Base-by-base conservation (phyloP, 306 rosid genomes). In the Cyclanthera cordifolia region DNA sequence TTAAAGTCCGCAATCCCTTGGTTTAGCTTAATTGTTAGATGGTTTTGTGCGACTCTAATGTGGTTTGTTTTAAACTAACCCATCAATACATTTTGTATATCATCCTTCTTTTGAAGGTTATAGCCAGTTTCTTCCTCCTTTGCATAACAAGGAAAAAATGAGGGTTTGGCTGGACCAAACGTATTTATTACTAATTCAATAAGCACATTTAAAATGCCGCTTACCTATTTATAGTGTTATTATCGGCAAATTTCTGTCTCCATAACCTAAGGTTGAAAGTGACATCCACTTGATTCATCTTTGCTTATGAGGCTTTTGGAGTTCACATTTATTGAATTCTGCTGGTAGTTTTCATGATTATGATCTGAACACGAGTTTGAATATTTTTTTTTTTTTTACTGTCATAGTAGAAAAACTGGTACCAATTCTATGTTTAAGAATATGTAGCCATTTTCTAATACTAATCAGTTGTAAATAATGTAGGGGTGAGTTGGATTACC, bases 401-500 rank as follows among this genome's bases (percentile, higher is more conserved):
- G 6, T 43, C 34, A 2, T 61, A 19, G 3, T 17, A 4, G 28
- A 21, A 64, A 12, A 13, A 64, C 1, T 19, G 53, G n/a, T n/a
- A n/a, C n/a, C n/a, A n/a, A n/a, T n/a, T n/a, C n/a, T n/a, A n/a
- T n/a, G n/a, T n/a, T n/a, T 69, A 24, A 23, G 49, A 17, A 59
- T 7, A 11, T 61, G 45, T 69, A 64, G 12, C 64, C 41, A 63
- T 64, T 68, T n/a, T 74, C 69, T 37, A n/a, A n/a, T 74, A 50
- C 65, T 72, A 53, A 43, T 86, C 64, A 73, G 24, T 16, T 45
- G 53, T 47, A 66, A 66, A 74, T 19, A 61, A 39, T 82, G 82
- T 55, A 93, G 99, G 99, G 97, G 96, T 4, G 99, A 90, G 82
- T 78, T 93, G 79, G 99, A 93, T 83, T 93, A 93, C 81, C 97